Evolutionary conservation across 768 basidiomycete species (phyloP), one percentile per base, ranked within the genome.

Genomic region (Phlegmacium glaucopus): DNA sequence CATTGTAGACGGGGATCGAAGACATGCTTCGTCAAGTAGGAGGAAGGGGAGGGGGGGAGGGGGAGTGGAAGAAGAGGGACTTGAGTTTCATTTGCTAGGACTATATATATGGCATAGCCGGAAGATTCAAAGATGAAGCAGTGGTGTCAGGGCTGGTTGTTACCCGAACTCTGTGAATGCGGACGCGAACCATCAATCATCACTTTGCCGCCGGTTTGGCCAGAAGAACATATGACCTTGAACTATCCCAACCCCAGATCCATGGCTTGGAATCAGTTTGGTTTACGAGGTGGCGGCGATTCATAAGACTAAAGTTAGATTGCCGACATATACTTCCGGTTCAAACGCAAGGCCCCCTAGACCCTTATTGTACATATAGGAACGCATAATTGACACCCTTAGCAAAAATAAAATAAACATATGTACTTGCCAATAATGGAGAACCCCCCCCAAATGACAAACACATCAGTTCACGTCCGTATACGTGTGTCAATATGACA

Each of bases 91-190:
- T 49, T 45, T 48, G 26, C 42, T 43, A 46, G 55, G 50, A 49
- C 48, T 60, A 61, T 61, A 62, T 62, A 59, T 52, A 53, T 47
- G 56, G 50, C 45, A 54, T 49, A 50, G 50, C 54, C 60, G 61
- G 55, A 57, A 56, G 52, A 57, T 59, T 51, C 57, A 55, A 57
- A 56, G 52, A 57, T 59, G 49, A 57, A 50, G 43, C 52, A 48
- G 44, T n/a, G 6, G 3, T 34, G 50, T 52, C 46, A 45, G 38
- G 41, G 41, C 51, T 53, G 51, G 51, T 54, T 60, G 55, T 56
- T 56, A 59, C 59, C 53, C 52, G 54, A n/a, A n/a, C 11, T 10
- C n/a, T n/a, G n/a, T 34, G 32, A 4, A 11, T n/a, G 32, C 32
- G 32, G 32, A 34, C 32, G 4, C 32, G n/a, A 34, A 34, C 22